Base-by-base conservation (phyloP, 495 filamentous ascomycete genomes). In the Penicillium bovifimosum region DNA sequence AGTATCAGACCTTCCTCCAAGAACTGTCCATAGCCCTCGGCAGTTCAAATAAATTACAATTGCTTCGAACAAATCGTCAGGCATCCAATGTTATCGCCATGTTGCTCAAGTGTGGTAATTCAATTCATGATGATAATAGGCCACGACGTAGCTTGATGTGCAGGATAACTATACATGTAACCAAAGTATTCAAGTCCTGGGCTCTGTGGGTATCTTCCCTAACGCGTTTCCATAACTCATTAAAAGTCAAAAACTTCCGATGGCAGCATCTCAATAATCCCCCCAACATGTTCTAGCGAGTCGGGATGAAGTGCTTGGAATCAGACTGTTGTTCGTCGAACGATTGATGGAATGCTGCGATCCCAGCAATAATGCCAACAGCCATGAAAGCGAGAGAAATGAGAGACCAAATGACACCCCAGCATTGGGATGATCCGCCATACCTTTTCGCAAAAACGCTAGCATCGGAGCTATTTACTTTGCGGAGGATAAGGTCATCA, bases 381-480 rank as follows among this genome's bases (percentile, higher is more conserved):
- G 80, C 80, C 82, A 90, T 88, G 59, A 91, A 85, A 1, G 74
- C 47, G 29, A 89, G 56, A 2, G 83, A 85, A 32, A 91, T 78
- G 33, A 91, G 69, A 11, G 81, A 85, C 87, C 87, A 91, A 35
- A 89, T 79, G 26, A 90, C 74, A 17, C 87, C 87, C 87, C 87
- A 91, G 75, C 87, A 91, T 54, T 86, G 86, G 16, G 85, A 88
- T 2, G 85, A 88, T 33, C 87, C 87, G 13, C 87, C 87, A 59
- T 90, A 91, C 26, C 80, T 76, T 67, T 86, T 73, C 6, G 87
- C 87, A 55, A 91, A 91, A 13, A 88, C 84, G 60, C 83, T 87
- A n/a, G 87, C 86, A 66, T 91, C 87, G 6, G 86, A 89, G 33
- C 75, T 80, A 61, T 91, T 90, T 42, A 90, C 86, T 71, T 91